These are phyloP conservation scores for Solanum pennellii DNA, from an alignment of 257 asterid species.

Conservation along the genomic window DNA sequence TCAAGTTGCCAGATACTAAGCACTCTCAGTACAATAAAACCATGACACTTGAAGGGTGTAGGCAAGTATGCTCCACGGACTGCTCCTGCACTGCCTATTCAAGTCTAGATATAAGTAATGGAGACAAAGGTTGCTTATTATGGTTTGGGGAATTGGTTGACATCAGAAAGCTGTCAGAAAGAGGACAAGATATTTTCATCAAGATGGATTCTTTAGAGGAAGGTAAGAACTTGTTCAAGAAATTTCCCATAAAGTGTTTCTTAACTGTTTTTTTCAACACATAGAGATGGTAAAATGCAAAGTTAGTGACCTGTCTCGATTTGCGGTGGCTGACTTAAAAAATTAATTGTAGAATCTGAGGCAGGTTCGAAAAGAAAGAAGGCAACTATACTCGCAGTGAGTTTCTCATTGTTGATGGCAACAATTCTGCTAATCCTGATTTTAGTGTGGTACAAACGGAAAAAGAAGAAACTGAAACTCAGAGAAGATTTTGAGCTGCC, in stretches of 20 bases:
- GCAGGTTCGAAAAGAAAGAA: neutral
- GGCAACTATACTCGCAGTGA: neutral
- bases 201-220: conserved; percentile 13
- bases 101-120: conserved; percentile 2
- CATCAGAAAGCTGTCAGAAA: neutral
- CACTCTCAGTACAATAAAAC: neutral
- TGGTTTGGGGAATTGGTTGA: conserved; percentile 24
- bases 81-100: conserved; percentile 28
- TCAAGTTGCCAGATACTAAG: neutral
- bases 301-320: neutral
- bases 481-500: conserved; percentile 10
- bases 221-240: neutral
- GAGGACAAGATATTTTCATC: conserved; percentile 16
- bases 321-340: neutral
- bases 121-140: conserved; percentile 23
- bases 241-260: neutral
- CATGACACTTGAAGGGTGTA: conserved; percentile 8
- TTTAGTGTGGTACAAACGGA: neutral
- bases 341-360: neutral
- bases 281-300: neutral
- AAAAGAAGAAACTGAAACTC: neutral
- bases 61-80: conserved; percentile 8
- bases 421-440: neutral
- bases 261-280: neutral
- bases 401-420: neutral